Conservation (phyloP, 352 stramenopile species). For the Pythium insidiosum region DNA sequence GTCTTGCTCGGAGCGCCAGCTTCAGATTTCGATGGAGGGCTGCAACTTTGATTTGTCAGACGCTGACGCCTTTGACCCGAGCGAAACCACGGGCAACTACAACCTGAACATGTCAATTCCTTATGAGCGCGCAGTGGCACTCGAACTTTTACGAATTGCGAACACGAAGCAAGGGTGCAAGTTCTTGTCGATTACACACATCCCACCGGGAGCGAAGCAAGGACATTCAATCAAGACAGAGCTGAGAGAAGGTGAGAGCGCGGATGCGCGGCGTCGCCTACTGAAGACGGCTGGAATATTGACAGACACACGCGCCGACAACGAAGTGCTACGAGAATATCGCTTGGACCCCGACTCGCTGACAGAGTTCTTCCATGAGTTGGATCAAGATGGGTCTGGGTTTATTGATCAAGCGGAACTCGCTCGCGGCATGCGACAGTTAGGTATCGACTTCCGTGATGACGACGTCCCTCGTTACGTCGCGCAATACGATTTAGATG, state of each 20-base stretch:
- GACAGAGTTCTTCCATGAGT: slow-evolving; percentile 41
- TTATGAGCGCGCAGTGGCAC: slow-evolving; percentile 61
- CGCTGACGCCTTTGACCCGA: slow-evolving; percentile 58
- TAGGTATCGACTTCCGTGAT: slow-evolving; percentile 43
- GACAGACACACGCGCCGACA: slow-evolving; percentile 23
- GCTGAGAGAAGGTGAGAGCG: slow-evolving; percentile 34
- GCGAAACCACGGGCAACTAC: slow-evolving; percentile 63
- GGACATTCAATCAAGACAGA: slow-evolving; percentile 56
- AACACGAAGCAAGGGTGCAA: slow-evolving; percentile 79
- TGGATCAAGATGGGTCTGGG: slow-evolving; percentile 59
- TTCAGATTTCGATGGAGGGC: slow-evolving; percentile 49
- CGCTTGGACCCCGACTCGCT: slow-evolving; percentile 45
- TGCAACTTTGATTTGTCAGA: slow-evolving; percentile 74
- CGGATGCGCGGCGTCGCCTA: slow-evolving; percentile 29
- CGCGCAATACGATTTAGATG: slow-evolving; percentile 65
- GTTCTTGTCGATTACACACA: slow-evolving; percentile 66
- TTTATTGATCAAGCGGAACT: slow-evolving; percentile 61
- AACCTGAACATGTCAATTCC: slow-evolving; percentile 70
- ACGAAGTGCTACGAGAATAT: slow-evolving; percentile 21
- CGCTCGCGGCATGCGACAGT: slow-evolving; percentile 32
- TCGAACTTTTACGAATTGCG: slow-evolving; percentile 61
- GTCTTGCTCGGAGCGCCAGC: slow-evolving; percentile 35
- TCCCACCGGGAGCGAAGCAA: slow-evolving; percentile 24
- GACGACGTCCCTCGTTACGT: slow-evolving; percentile 61
- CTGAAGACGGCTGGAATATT: slow-evolving; percentile 68